phyloP scores from a whole-genome alignment of 2,329 filamentous ascomycete species.

The Diplocarpon mali region DNA sequence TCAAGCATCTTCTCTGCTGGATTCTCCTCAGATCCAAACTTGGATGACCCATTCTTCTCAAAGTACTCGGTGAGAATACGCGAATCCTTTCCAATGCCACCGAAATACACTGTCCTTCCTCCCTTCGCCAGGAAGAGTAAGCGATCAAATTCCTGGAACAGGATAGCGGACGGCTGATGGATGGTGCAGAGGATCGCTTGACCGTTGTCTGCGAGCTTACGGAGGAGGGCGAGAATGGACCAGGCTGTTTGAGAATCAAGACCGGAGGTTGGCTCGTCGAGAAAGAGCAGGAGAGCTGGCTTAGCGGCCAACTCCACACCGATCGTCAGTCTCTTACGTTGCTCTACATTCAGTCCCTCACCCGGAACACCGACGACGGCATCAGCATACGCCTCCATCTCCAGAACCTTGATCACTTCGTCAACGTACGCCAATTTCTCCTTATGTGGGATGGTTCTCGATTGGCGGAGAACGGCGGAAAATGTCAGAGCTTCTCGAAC shows the following conservation, averaged over 20 bases:
- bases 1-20: constrained; percentile 74
- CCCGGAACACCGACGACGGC: constrained; percentile 53
- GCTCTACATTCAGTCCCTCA: too few species aligned
- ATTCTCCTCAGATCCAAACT: constrained; percentile 59
- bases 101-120: constrained; percentile 62
- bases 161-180: constrained; percentile 57
- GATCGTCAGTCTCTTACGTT: constrained; percentile 62
- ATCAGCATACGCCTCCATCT: constrained; percentile 55
- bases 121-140: constrained; percentile 57
- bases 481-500: constrained; percentile 60
- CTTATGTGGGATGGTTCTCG: constrained; percentile 37
- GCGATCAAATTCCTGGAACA: constrained; percentile 66
- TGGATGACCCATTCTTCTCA: constrained; percentile 53
- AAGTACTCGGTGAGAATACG: constrained; percentile 57
- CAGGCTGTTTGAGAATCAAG: constrained; percentile 60
- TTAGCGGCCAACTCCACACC: constrained; percentile 64
- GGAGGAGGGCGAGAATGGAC: constrained; percentile 56
- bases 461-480: constrained; percentile 53
- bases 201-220: constrained; percentile 54
- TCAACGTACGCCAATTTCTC: constrained; percentile 59
- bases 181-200: constrained; percentile 67
- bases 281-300: constrained; percentile 54
- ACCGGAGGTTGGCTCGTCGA: constrained; percentile 63
- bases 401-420: constrained; percentile 53
- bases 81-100: constrained; percentile 57